Evolutionary conservation across 2,329 filamentous ascomycete species (phyloP).

Genomic region (Penicillium griseofulvum): DNA sequence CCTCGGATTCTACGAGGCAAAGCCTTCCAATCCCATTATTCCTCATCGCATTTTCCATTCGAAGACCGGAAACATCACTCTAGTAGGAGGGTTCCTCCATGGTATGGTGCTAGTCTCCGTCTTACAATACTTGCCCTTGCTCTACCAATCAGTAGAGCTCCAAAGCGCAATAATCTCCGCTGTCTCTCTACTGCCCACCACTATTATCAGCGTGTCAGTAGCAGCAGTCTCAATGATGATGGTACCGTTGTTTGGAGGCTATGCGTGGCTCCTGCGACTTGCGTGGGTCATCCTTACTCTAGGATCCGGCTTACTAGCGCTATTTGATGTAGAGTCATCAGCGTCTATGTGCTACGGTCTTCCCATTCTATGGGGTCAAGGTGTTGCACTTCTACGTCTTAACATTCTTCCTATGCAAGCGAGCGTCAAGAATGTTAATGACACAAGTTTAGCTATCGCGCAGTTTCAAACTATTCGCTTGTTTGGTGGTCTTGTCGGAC

Average conservation of each 20-base stretch:
- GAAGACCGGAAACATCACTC: not conserved
- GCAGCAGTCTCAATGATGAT: constrained; percentile 3
- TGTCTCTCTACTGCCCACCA: constrained; percentile 52
- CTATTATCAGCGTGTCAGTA: not conserved
- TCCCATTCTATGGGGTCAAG: not conserved
- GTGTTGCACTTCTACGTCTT: constrained; percentile 5
- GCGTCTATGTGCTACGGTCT: constrained; percentile 1
- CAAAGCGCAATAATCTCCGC: constrained; percentile 29
- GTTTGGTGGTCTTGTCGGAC: not conserved
- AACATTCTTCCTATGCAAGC: constrained; percentile 8
- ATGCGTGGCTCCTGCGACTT: constrained; percentile 1
- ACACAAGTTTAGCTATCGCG: constrained; percentile 6
- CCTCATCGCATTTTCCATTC: not conserved
- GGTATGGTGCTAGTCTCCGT: not conserved
- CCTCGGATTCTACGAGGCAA: not conserved
- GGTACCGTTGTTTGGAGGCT: not conserved
- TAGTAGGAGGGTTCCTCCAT: not conserved
- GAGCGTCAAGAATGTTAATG: constrained; percentile 5
- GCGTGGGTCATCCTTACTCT: constrained; percentile 7
- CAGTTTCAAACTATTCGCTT: not conserved
- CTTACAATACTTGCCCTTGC: not conserved
- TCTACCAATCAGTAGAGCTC: not conserved
- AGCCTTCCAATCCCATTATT: not conserved
- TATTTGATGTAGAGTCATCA: not conserved
- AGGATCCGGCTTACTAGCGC: constrained; percentile 1